These are phyloP conservation scores for Alternaria postmessia DNA, from an alignment of 2,329 filamentous ascomycete genomes.

Conservation along the genomic window DNA sequence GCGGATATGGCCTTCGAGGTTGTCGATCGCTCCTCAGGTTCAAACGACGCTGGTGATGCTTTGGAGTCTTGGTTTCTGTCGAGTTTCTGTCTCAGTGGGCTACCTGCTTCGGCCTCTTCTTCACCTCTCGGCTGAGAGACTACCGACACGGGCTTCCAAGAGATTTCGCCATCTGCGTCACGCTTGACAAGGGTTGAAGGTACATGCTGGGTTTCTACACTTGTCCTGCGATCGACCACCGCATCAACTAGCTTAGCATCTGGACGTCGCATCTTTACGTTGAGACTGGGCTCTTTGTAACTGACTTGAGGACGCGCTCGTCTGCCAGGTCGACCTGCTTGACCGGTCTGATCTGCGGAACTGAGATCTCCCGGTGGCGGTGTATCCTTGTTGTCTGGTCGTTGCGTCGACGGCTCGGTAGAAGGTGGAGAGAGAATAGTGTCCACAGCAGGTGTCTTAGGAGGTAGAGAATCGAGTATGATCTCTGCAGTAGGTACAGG, in stretches of 20 bases:
- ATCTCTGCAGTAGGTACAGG: constrained; percentile 40
- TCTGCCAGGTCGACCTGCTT: constrained; percentile 52
- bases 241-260: constrained; percentile 58
- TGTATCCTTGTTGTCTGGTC: constrained; percentile 52
- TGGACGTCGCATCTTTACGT: constrained; percentile 60
- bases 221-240: constrained; percentile 43
- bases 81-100: constrained; percentile 49
- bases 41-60: constrained; percentile 19
- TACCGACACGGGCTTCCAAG: constrained; percentile 40
- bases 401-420: constrained; percentile 52
- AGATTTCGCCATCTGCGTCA: constrained; percentile 33
- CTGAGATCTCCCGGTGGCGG: constrained; percentile 54
- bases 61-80: constrained; percentile 34
- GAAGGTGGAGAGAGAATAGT: constrained; percentile 56
- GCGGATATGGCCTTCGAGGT: constrained; percentile 46
- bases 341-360: constrained; percentile 43
- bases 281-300: constrained; percentile 59
- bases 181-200: constrained; percentile 39
- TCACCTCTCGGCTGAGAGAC: constrained; percentile 25
- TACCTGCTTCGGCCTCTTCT: constrained; percentile 43
- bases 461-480: constrained; percentile 47
- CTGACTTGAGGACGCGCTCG: constrained; percentile 57
- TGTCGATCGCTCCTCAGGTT: constrained; percentile 34
- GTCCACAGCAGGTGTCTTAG: constrained; percentile 50
- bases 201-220: constrained; percentile 33